Evolutionary conservation across 306 rosid genomes (phyloP).

Genomic region (Casuarina glauca): DNA sequence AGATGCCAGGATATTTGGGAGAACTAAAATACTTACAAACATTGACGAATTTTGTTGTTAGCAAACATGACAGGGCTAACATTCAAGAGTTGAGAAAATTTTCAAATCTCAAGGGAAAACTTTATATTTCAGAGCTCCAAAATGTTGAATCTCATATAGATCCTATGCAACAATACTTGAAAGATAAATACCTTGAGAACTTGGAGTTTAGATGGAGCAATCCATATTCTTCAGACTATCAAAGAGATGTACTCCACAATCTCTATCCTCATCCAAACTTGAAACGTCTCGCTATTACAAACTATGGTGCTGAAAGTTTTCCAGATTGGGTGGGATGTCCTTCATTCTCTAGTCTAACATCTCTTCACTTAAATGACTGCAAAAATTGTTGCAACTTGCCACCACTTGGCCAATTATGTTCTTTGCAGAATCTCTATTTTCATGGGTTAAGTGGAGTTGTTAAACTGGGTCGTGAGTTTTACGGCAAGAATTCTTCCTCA

Average conservation of each 20-base stretch:
- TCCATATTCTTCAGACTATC: not conserved
- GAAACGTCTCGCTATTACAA: not conserved
- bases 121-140: slow-evolving; percentile 13
- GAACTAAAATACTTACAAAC: slow-evolving; percentile 22
- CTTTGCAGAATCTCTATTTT: slow-evolving; percentile 20
- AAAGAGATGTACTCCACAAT: too few species aligned
- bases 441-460: not conserved
- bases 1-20: slow-evolving; percentile 26
- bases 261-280: slow-evolving; percentile 22
- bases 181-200: slow-evolving; percentile 6
- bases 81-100: slow-evolving; percentile 17
- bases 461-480: not conserved
- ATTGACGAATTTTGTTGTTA: slow-evolving; percentile 18
- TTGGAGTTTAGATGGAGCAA: slow-evolving; percentile 20
- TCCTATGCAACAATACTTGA: slow-evolving; percentile 3
- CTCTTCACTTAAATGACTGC: not conserved
- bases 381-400: slow-evolving; percentile 3
- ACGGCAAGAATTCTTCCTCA: slow-evolving; percentile 2
- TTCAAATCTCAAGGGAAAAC: not conserved
- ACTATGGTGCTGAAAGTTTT: slow-evolving; percentile 5
- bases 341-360: slow-evolving; percentile 18
- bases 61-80: not conserved
- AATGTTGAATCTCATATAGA: slow-evolving; percentile 4
- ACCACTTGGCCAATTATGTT: not conserved
- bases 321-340: slow-evolving; percentile 34